A percentile compares a stretch with the other conserved stretches of the same genome.
Evolutionary conservation across 345 rosid genomes (phyloP).

Genomic region (Brassica carinata): DNA sequence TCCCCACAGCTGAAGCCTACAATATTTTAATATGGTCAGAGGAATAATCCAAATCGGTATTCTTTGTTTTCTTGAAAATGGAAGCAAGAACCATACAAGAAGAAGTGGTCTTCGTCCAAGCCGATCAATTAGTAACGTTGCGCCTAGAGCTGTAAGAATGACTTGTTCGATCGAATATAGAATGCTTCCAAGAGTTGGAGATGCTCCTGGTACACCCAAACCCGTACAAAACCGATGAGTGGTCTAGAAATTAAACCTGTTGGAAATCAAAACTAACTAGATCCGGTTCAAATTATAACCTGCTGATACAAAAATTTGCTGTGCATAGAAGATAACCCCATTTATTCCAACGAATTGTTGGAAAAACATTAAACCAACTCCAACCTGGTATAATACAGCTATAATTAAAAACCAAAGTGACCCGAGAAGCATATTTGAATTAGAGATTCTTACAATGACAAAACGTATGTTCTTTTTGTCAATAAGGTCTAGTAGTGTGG

Average conservation of each 20-base stretch:
- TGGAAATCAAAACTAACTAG: neutral
- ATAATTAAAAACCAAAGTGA: conserved; percentile 18
- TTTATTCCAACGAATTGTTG: conserved; percentile 54
- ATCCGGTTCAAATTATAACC: conserved; percentile 32
- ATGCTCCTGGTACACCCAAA: conserved; percentile 41
- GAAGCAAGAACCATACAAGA: conserved; percentile 31
- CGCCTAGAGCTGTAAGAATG: conserved; percentile 41
- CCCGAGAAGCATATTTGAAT: neutral
- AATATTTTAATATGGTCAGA: conserved; percentile 6
- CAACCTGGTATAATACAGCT: conserved; percentile 38
- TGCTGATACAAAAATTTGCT: conserved; percentile 52
- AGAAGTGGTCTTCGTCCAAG: conserved; percentile 57
- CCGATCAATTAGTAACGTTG: conserved; percentile 46
- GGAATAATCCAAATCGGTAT: neutral
- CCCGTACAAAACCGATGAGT: conserved; percentile 22
- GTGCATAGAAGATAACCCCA: conserved; percentile 51
- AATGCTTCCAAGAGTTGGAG: conserved; percentile 49
- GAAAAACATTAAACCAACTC: conserved; percentile 56
- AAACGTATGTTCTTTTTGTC: conserved; percentile 43
- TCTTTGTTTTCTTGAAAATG: neutral
- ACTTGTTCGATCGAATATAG: conserved; percentile 48
- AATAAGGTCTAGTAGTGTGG: conserved; percentile 40
- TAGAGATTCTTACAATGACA: conserved; percentile 45
- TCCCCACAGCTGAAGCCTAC: conserved; percentile 52
- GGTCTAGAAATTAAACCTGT: neutral